These are phyloP conservation scores for Lactarius sanguifluus DNA, from an alignment of 768 basidiomycete genomes.

Conservation along the genomic window DNA sequence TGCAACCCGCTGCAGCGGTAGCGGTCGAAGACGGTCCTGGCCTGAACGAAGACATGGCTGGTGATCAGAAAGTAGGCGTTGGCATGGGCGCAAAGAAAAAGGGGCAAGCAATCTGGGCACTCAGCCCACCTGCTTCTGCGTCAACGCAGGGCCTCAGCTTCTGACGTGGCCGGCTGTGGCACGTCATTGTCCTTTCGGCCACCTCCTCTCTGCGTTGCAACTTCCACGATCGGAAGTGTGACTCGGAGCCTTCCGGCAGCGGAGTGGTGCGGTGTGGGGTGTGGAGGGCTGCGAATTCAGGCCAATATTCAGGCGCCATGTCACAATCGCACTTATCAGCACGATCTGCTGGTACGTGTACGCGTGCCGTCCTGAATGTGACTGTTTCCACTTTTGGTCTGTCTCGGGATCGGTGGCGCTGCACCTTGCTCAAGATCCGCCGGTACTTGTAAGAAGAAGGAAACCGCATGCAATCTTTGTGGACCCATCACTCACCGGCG, in stretches of 20 bases:
- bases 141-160: constrained; percentile 26
- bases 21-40: constrained; percentile 13
- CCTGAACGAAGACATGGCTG: neutral
- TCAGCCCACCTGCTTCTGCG: constrained; percentile 16
- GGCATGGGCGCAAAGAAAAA: constrained; percentile 14
- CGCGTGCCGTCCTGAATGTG: constrained; percentile 17
- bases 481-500: constrained; percentile 6
- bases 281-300: constrained; percentile 1
- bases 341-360: constrained; percentile 26
- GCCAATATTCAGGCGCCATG: constrained; percentile 18
- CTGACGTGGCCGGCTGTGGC: constrained; percentile 25
- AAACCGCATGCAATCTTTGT: constrained; percentile 1
- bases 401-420: constrained; percentile 23
- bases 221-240: constrained; percentile 21
- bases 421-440: constrained; percentile 24
- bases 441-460: constrained; percentile 18
- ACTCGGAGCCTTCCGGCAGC: constrained; percentile 13
- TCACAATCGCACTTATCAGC: constrained; percentile 24
- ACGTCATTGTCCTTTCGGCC: constrained; percentile 19
- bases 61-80: neutral
- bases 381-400: constrained; percentile 10
- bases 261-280: constrained; percentile 13
- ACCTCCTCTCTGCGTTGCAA: constrained; percentile 1
- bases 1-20: constrained; percentile 33
- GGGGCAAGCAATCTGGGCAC: constrained; percentile 20